phyloP scores from a whole-genome alignment of 2,329 filamentous ascomycete species.

The Colletotrichum tropicicola region DNA sequence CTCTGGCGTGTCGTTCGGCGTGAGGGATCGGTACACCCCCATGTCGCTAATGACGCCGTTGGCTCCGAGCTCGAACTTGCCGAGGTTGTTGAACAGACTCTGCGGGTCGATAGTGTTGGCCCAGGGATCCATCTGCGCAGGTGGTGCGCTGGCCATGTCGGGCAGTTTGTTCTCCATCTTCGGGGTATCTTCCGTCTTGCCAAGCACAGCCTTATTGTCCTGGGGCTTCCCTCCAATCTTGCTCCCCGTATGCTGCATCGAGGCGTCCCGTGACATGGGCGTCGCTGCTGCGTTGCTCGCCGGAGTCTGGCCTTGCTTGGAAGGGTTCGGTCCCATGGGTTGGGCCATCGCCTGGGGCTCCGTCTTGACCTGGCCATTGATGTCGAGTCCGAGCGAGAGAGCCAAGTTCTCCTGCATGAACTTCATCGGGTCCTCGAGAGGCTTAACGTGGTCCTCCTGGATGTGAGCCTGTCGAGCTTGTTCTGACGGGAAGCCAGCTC shows the following conservation, averaged over 20 bases:
- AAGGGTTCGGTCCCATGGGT: constrained; percentile 50
- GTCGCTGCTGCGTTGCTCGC: constrained; percentile 50
- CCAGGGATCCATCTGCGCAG: constrained; percentile 41
- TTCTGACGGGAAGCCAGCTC: constrained; percentile 60
- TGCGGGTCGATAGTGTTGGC: constrained; percentile 48
- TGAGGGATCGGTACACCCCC: constrained; percentile 61
- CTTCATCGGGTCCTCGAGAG: constrained; percentile 61
- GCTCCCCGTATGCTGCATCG: constrained; percentile 61
- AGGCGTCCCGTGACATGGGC: constrained; percentile 60
- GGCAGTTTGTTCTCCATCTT: constrained; percentile 37
- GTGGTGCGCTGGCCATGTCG: constrained; percentile 37
- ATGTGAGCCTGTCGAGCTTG: constrained; percentile 62
- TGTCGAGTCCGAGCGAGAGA: constrained; percentile 58
- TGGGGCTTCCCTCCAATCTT: constrained; percentile 49
- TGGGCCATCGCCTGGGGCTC: constrained; percentile 41
- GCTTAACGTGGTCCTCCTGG: constrained; percentile 68
- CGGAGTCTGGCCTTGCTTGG: constrained; percentile 59
- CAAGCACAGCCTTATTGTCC: constrained; percentile 41
- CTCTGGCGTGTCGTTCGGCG: constrained; percentile 71
- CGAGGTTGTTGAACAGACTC: constrained; percentile 53
- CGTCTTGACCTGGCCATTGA: constrained; percentile 54
- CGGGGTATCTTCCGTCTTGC: constrained; percentile 38
- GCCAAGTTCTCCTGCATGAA: constrained; percentile 62
- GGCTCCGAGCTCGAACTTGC: constrained; percentile 49
- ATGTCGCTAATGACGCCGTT: constrained; percentile 62